These are phyloP conservation scores for Opeltia flavorubescens DNA, from an alignment of 495 filamentous ascomycete species.

Conservation along the genomic window DNA sequence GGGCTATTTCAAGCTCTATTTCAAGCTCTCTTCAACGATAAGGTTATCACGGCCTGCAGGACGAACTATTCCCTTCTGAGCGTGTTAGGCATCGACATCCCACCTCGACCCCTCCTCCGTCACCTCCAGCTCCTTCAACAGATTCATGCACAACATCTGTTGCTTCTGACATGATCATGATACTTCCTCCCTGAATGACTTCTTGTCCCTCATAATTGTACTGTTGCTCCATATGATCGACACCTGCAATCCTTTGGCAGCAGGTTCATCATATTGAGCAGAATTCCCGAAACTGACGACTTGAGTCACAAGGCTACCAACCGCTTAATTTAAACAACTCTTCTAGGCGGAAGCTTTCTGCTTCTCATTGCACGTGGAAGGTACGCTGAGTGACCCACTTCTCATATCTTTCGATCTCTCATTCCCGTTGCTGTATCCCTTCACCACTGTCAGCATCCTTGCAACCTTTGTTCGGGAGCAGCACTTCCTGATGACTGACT, in stretches of 20 bases:
- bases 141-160: neutral
- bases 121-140: neutral
- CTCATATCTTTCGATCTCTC: too few relatives aligned
- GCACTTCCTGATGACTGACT: slow-evolving; percentile 5
- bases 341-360: neutral
- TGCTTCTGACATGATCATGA: neutral
- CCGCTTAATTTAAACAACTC: neutral
- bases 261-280: too few relatives aligned
- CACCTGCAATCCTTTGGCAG: too few relatives aligned
- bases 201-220: neutral
- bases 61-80: neutral
- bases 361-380: neutral
- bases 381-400: too few relatives aligned
- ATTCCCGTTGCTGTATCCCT: too few relatives aligned
- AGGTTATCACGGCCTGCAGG: neutral
- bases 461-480: neutral
- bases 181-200: neutral
- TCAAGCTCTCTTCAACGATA: neutral
- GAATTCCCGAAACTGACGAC: too few relatives aligned
- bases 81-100: neutral
- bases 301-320: neutral
- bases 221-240: too few relatives aligned
- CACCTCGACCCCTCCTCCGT: neutral
- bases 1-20: neutral
- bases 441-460: neutral